Conservation (phyloP, 108 stramenopile genomes). For the Bacterosira constricta region DNA sequence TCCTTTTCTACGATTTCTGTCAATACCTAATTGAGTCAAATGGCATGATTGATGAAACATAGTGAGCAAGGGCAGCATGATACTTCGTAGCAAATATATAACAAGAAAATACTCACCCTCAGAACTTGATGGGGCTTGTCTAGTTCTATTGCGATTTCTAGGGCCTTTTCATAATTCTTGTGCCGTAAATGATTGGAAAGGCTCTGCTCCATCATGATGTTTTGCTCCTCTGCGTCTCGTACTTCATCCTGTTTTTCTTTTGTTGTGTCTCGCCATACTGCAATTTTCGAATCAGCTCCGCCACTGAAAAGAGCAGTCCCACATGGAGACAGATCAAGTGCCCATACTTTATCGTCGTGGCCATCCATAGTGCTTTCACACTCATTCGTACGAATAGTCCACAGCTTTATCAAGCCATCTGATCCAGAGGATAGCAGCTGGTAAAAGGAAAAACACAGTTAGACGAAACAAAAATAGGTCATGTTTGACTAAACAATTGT, state of each 20-base stretch:
- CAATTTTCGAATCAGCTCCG: conserved; percentile 90
- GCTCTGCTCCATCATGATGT: conserved; percentile 79
- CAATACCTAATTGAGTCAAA: conserved; percentile 51
- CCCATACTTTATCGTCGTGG: conserved; percentile 95
- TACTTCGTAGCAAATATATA: not conserved
- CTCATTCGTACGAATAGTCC: conserved; percentile 95
- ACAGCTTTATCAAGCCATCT: conserved; percentile 94
- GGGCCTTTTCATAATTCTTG: conserved; percentile 87
- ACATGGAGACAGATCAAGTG: conserved; percentile 73
- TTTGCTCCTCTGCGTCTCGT: conserved; percentile 70
- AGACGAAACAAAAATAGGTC: conserved; percentile 15
- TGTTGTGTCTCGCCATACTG: conserved; percentile 94
- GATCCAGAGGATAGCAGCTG: conserved; percentile 92
- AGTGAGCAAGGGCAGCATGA: conserved; percentile 4
- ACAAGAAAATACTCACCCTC: conserved; percentile 36
- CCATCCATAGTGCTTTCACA: conserved; percentile 93
- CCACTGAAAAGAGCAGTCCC: conserved; percentile 82
- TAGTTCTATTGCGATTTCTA: conserved; percentile 79
- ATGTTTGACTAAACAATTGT: not conserved
- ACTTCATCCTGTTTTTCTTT: conserved; percentile 74
- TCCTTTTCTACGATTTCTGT: conserved; percentile 77
- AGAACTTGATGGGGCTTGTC: conserved; percentile 86
- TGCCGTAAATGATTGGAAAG: conserved; percentile 88
- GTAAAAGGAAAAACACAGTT: conserved; percentile 1
- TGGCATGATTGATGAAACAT: conserved; percentile 7